A percentile compares a stretch with the other conserved stretches of the same genome.
phyloP scores from a whole-genome alignment of 23 red algal species.

The Gracilaria caudata region DNA sequence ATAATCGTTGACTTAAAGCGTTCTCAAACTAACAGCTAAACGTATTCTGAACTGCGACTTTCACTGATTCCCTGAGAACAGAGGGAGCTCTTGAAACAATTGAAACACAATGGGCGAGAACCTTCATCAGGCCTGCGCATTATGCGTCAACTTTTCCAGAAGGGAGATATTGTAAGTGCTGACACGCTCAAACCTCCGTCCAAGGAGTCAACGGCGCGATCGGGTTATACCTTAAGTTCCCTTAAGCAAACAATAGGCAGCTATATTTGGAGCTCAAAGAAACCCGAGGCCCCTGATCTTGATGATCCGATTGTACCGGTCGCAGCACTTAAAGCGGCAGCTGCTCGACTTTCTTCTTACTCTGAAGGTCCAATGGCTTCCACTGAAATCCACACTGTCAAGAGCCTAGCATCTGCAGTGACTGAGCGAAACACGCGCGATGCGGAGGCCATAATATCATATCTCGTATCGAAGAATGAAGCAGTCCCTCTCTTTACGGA shows the following conservation, averaged over 20 bases:
- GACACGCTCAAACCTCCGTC: constrained; percentile 59
- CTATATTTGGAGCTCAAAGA: constrained; percentile 54
- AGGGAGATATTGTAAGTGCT: constrained; percentile 59
- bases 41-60: background rate
- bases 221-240: constrained; percentile 44
- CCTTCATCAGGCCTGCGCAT: constrained; percentile 43
- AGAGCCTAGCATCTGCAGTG: constrained; percentile 46
- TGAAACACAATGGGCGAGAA: constrained; percentile 65
- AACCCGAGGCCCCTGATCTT: constrained; percentile 30
- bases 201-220: constrained; percentile 6
- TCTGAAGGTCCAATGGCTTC: constrained; percentile 53
- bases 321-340: constrained; percentile 48
- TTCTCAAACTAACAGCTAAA: background rate
- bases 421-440: constrained; percentile 53
- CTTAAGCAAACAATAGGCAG: constrained; percentile 27
- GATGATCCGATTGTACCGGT: constrained; percentile 68
- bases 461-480: constrained; percentile 51
- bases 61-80: background rate
- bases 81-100: constrained; percentile 62
- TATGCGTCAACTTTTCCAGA: constrained; percentile 52
- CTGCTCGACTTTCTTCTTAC: constrained; percentile 26
- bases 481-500: constrained; percentile 52
- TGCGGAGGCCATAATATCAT: constrained; percentile 69
- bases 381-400: constrained; percentile 67
- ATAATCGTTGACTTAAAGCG: background rate